Base-by-base conservation (phyloP, 495 filamentous ascomycete genomes). In the Penicillium samsonianum region DNA sequence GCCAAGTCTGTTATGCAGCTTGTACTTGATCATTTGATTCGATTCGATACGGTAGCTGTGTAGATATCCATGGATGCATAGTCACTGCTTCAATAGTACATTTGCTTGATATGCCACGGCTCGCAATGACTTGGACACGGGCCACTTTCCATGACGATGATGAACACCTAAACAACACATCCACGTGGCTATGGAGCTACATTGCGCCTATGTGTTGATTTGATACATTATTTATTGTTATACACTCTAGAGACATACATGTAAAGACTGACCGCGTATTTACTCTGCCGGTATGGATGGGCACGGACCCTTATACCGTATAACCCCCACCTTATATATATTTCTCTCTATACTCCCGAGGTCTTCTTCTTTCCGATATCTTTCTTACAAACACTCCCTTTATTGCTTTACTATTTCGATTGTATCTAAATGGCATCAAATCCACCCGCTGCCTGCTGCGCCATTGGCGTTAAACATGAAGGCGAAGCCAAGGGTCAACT, bases 21-120 rank as follows among this genome's bases (percentile, higher is more conserved):
- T 91, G 63, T 91, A 91, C 67, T 55, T 91, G 58, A 84, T 90
- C 53, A 71, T 90, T 53, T 90, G 67, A 64, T 16, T n/a, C n/a
- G 33, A 16, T 35, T 1, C 17, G 6, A 14, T 33, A 12, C 10
- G 4, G 10, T 14, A 33, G 11, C n/a, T 17, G 3, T n/a, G n/a
- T n/a, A n/a, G 6, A 38, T 38, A 38, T 38, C n/a, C n/a, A 17
- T 38, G 16, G 7, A 9, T 37, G 11, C n/a, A n/a, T n/a, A n/a
- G 35, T 38, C n/a, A 38, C n/a, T 17, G 7, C n/a, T n/a, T 38
- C 16, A 9, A 17, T n/a, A 16, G 7, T 9, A 30, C 7, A 8
- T 37, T 37, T 37, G 5, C 12, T 33, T 33, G 31, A 35, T 35
- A 14, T 16, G 31, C 11, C 14, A 30, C 28, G 28, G 28, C 10